Conservation (phyloP, 1,284 basidiomycete genomes). For the Ustilago crameri region DNA sequence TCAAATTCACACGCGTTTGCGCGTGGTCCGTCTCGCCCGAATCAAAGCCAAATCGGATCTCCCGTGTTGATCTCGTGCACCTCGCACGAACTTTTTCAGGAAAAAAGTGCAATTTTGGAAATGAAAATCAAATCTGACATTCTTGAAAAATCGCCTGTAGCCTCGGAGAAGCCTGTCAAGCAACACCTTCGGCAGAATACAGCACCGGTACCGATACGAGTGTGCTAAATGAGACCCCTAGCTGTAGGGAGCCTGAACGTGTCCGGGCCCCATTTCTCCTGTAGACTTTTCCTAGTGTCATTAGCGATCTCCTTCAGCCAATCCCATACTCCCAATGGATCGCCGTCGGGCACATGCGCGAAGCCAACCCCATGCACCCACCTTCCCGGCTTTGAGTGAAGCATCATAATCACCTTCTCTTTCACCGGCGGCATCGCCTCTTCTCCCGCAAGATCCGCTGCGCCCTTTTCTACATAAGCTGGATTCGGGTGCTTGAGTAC, state of each 20-base stretch:
- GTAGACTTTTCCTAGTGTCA: slow-evolving; percentile 1
- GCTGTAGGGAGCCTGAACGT: slow-evolving; percentile 5
- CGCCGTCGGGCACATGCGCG: neutral
- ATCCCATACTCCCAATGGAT: slow-evolving; percentile 2
- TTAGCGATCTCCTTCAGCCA: slow-evolving; percentile 2
- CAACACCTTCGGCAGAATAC: too few relatives aligned
- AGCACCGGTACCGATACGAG: too few relatives aligned
- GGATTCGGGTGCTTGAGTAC: too few relatives aligned
- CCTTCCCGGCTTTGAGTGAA: neutral
- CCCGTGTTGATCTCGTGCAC: slow-evolving; percentile 8
- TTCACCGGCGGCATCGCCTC: neutral
- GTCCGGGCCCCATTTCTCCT: neutral
- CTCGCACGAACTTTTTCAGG: slow-evolving; percentile 18
- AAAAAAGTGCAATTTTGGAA: too few relatives aligned
- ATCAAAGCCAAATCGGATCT: neutral
- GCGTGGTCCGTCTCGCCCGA: slow-evolving; percentile 17
- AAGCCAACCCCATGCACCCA: neutral
- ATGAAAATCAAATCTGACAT: too few relatives aligned
- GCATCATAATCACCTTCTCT: slow-evolving; percentile 11
- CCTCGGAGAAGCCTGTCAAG: too few relatives aligned
- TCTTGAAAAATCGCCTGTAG: too few relatives aligned
- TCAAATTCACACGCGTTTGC: slow-evolving; percentile 12
- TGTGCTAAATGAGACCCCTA: too few relatives aligned
- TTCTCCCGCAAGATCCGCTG: neutral
- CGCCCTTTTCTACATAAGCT: too few relatives aligned